Evolutionary conservation across 1,284 basidiomycete species (phyloP), one percentile per base, ranked within the genome.

Genomic region (Boletus calvinii): DNA sequence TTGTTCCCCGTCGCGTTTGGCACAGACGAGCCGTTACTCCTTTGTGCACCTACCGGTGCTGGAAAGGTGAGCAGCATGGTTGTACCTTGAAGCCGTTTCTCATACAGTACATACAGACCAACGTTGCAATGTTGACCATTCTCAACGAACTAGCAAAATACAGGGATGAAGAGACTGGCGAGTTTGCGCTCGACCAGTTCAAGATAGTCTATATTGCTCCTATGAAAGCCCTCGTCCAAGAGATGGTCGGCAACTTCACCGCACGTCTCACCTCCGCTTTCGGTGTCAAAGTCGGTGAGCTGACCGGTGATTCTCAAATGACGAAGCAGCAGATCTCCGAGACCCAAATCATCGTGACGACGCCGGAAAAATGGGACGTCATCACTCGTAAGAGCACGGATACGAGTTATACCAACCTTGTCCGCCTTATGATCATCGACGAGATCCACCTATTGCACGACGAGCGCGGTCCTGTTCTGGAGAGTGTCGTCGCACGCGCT

Each of bases 361-460:
- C 97, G 0, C 97, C 97, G 0, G 97, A 99, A 74, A 99, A 99
- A 72, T 99, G 94, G 94, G 97, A 99, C 64, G 95, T 98, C 62
- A 97, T 99, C 70, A 98, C 94, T 26, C 90, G 97, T 59, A 99
- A 99, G 77, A 92, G 88, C 61, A 96, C 94, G 7, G 97, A 99
- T 65, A 95, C 93, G 17, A 92, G 88, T 58, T 99, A 98, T 72
- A 98, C 95, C 50, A 99, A 98, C 67, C 85, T 99, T 47, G 96
- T 99, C 13, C 85, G 94, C 15, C 84, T 99, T 50, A 85, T 99
- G 72, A 98, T 99, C 70, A 92, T 99, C 60, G 97, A 99, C 69
- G 97, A 99, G 70, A 99, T 99, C 64, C 97, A 99, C 68, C 73
- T 99, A 46, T 77, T 99, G 18, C 97, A 99, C 69, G 97, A 99